These are phyloP conservation scores for Mortierella sp. DNA, from an alignment of 371 early-diverging fungal species.

Conservation along the genomic window DNA sequence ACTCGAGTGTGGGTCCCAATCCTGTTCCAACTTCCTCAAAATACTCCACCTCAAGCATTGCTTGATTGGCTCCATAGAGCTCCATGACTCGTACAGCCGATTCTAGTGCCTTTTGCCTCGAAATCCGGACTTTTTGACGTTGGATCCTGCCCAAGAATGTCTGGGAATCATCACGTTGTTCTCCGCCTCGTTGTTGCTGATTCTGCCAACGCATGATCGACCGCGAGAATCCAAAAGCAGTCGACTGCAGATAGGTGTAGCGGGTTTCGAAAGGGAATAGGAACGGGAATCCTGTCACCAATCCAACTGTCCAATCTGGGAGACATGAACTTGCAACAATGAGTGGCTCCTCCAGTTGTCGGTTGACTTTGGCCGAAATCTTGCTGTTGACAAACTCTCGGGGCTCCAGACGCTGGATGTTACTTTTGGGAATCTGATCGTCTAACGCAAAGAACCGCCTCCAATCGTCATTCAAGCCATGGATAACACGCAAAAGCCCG, in stretches of 20 bases:
- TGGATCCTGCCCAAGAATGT: slow-evolving; percentile 75
- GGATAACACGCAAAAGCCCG: slow-evolving; percentile 62
- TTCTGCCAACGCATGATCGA: slow-evolving; percentile 63
- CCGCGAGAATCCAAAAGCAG: slow-evolving; percentile 88
- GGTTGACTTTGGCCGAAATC: slow-evolving; percentile 82
- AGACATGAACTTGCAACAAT: slow-evolving; percentile 85
- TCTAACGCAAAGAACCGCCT: slow-evolving; percentile 58
- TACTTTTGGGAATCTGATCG: slow-evolving; percentile 19
- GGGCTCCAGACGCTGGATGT: slow-evolving; percentile 52
- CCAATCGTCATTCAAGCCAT: slow-evolving; percentile 65
- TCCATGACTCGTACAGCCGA: slow-evolving; percentile 84
- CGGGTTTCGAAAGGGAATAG: slow-evolving; percentile 88
- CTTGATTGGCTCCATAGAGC: slow-evolving; percentile 74
- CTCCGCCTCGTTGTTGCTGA: slow-evolving; percentile 34
- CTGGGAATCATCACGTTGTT: slow-evolving; percentile 40
- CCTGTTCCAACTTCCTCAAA: slow-evolving; percentile 95
- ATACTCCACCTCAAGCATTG: slow-evolving; percentile 90
- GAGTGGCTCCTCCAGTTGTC: slow-evolving; percentile 89
- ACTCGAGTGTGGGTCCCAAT: slow-evolving; percentile 93
- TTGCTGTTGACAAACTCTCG: slow-evolving; percentile 81
- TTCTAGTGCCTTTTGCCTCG: slow-evolving; percentile 79
- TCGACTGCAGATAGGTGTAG: slow-evolving; percentile 79
- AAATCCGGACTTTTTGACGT: slow-evolving; percentile 83
- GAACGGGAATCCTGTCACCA: slow-evolving; percentile 79
- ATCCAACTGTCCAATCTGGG: slow-evolving; percentile 79